phyloP scores from a whole-genome alignment of 2,329 filamentous ascomycete species.

The Fonsecaea pedrosoi region DNA sequence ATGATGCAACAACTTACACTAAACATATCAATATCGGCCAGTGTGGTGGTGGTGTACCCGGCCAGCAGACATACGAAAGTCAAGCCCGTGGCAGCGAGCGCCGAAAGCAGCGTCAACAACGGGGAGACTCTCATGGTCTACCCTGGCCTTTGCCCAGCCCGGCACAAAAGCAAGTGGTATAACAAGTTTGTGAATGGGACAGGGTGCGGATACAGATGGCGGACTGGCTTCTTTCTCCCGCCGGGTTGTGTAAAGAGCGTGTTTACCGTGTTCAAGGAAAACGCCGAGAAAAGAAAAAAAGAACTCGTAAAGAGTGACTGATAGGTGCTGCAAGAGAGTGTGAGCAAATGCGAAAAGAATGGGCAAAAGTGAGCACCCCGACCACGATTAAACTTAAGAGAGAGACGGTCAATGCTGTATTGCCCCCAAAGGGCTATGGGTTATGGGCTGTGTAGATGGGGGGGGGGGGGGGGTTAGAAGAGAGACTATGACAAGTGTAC shows the following conservation, averaged over 20 bases:
- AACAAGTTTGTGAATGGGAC: not conserved
- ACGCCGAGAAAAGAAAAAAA: not conserved
- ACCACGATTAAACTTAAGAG: not conserved
- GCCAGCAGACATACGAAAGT: conserved; percentile 12
- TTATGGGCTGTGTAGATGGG: not conserved
- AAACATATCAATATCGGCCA: conserved; percentile 11
- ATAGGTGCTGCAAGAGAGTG: not conserved
- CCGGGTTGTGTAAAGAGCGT: not conserved
- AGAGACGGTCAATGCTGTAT: no score
- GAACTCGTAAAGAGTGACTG: conserved; percentile 2
- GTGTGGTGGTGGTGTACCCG: conserved; percentile 14
- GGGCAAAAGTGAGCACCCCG: not conserved
- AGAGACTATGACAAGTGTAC: not conserved
- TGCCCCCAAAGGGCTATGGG: no score
- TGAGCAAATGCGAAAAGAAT: not conserved
- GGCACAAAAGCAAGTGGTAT: no score
- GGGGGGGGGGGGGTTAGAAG: not conserved
- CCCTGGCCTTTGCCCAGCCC: no score
- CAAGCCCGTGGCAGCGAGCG: not conserved
- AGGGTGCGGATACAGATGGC: no score
- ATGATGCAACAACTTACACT: not conserved
- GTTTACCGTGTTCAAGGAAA: not conserved
- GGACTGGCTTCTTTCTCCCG: no score
- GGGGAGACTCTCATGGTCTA: conserved; percentile 11
- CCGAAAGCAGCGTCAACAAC: conserved; percentile 14